A percentile compares a stretch with the other conserved stretches of the same genome.
Evolutionary conservation across 116 monocot species (phyloP).

Genomic region (Dioscorea cayenensis): DNA sequence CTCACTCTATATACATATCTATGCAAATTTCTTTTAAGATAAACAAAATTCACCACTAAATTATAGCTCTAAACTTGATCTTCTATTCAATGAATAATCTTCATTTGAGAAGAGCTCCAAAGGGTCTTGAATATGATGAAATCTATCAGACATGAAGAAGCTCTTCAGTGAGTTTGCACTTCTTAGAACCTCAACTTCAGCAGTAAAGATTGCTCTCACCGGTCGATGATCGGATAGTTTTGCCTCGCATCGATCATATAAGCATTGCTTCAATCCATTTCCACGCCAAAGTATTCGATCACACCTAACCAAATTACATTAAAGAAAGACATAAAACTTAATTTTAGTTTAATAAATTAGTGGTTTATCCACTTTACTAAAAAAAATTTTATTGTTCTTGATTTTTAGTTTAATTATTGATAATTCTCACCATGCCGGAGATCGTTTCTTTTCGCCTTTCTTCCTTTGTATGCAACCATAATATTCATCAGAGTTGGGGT

Average conservation of each 20-base stretch:
- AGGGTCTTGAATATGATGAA: slow-evolving; percentile 3
- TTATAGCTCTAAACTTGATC: not conserved
- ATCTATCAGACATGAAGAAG: slow-evolving; percentile 26
- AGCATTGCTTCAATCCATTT: slow-evolving; percentile 43
- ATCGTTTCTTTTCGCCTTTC: slow-evolving; percentile 57
- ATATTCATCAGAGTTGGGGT: slow-evolving; percentile 66
- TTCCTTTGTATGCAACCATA: slow-evolving; percentile 36
- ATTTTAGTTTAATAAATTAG: too few species aligned
- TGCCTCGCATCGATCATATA: slow-evolving; percentile 37
- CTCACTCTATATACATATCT: too few species aligned
- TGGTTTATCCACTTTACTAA: too few species aligned
- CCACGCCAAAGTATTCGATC: slow-evolving; percentile 68
- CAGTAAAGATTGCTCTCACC: slow-evolving; percentile 38
- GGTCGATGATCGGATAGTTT: slow-evolving; percentile 65
- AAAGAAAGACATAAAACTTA: too few species aligned
- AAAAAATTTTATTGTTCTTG: too few species aligned
- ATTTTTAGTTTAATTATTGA: too few species aligned
- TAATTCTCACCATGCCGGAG: slow-evolving; percentile 68
- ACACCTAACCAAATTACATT: slow-evolving; percentile 34
- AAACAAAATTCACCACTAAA: too few species aligned
- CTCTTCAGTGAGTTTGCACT: slow-evolving; percentile 12
- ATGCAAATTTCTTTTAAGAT: too few species aligned
- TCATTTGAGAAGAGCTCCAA: not conserved
- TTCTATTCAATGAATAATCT: not conserved
- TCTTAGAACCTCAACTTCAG: slow-evolving; percentile 22